Base-by-base conservation (phyloP, 371 early-diverging fungal genomes). In the Saksenaea vasiformis region DNA sequence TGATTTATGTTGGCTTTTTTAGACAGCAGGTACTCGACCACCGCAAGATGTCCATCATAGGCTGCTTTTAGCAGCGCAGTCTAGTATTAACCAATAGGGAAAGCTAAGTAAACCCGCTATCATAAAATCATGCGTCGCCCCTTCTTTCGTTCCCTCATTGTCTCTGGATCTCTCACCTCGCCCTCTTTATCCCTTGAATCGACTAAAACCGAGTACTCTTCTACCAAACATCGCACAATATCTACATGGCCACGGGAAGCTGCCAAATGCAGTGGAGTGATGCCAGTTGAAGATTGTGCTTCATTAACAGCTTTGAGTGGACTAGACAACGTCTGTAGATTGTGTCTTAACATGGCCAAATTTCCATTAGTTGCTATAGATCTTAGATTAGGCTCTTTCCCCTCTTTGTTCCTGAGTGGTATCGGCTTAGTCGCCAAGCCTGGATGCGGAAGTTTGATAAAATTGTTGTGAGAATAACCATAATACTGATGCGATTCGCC, bases 41-140 rank as follows among this genome's bases (percentile, higher is more conserved):
- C 80, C 15, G 76, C 73, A 34, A 74, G 71, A 68, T 88, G 87
- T 0, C 93, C 94, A 57, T 81, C 71, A 63, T 88, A 89, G 28
- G 91, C 87, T 4, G 93, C 93, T 72, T 93, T 94, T 22, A 90
- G 68, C 5, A 95, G 73, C 7, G 93, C 86, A 10, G 94, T 93
- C 90, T 92, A 80, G 24, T 24, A n/a, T 26, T 8, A 22, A 39
- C 34, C 37, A 22, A 58, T 47, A 22, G 22, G 27, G 24, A 47
- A 47, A 22, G 22, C 19, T 19, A 19, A 47, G 22, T n/a, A 19
- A 47, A 9, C 7, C 51, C n/a, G 7, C n/a, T 22, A 47, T 22
- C 17, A 5, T 10, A 22, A 22, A 47, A 47, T n/a, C n/a, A 22
- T 10, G 5, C 51, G 22, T 22, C 4, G n/a, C 22, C 22, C 2